Conservation (phyloP, 331 rosid species). For the Dryas integrifolia region DNA sequence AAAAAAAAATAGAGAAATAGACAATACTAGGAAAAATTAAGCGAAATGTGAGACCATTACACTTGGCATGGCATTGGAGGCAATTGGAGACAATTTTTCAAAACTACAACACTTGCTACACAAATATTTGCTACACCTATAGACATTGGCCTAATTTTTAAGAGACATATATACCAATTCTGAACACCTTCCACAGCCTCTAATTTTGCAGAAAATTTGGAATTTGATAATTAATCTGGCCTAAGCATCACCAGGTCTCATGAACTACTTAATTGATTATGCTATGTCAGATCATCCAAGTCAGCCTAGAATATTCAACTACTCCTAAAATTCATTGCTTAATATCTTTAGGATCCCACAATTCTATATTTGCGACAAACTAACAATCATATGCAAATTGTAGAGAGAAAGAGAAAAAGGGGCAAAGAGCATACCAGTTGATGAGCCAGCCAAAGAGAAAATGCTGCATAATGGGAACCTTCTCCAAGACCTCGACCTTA, state of each 20-base stretch:
- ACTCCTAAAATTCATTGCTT: background rate
- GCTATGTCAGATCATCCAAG: background rate
- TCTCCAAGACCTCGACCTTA: slow-evolving; percentile 93
- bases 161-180: background rate
- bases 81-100: too few relatives aligned
- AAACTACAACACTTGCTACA: too few relatives aligned
- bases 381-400: background rate
- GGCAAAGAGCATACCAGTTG: slow-evolving; percentile 43
- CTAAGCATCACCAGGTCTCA: background rate
- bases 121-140: too few relatives aligned
- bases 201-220: background rate
- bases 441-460: slow-evolving; percentile 81
- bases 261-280: background rate
- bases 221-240: background rate
- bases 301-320: background rate
- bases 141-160: background rate
- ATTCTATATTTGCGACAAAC: background rate
- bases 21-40: too few relatives aligned
- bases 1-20: too few relatives aligned
- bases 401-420: background rate
- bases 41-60: background rate
- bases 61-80: background rate
- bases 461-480: slow-evolving; percentile 99
- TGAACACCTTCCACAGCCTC: background rate
- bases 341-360: background rate